Base-by-base conservation (phyloP, 208 protist species). In the Crithidia thermophila region DNA sequence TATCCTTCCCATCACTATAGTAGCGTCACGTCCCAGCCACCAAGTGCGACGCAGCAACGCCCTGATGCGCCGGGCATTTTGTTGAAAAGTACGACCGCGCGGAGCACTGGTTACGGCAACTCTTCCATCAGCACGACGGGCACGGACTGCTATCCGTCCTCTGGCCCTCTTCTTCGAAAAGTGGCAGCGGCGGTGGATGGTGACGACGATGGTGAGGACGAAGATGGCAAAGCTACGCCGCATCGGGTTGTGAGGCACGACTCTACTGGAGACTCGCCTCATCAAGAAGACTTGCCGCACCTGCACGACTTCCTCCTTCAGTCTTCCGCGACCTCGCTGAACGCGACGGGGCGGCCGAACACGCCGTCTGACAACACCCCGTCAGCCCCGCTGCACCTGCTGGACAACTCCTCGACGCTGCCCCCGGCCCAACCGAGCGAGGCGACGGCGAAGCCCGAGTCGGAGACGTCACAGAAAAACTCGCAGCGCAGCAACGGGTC, bases 261-360 rank as follows among this genome's bases (percentile, higher is more conserved):
- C n/a, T n/a, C n/a, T n/a, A n/a, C n/a, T n/a, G n/a, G n/a, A n/a
- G n/a, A n/a, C n/a, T n/a, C n/a, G 14, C 31, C 4, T 6, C 21
- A 36, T 4, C 20, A 37, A 27, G n/a, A 31, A 28, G 55, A 61
- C 16, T 39, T 46, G 23, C 55, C 40, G 27, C 55, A 61, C 39
- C 55, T 61, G 39, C 55, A 61, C 27, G 55, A 61, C 55, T 61
- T 61, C 16, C 39, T 61, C 5, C 39, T 61, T 11, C 36, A 36
- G 33, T 27, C 39, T 25, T 61, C 55, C 21, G 37, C 39, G 6
- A 37, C 55, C 4, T 61, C 20, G 31, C 10, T 18, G 3, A 33
- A 27, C 13, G 10, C 27, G 33, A 49, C 39, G 18, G 21, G 21
- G 3, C 42, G 45, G 36, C 21, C 5, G 13, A 36, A 45, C 4